Conservation (phyloP, 2,329 filamentous ascomycete species). For the Lasiodiplodia sp. region DNA sequence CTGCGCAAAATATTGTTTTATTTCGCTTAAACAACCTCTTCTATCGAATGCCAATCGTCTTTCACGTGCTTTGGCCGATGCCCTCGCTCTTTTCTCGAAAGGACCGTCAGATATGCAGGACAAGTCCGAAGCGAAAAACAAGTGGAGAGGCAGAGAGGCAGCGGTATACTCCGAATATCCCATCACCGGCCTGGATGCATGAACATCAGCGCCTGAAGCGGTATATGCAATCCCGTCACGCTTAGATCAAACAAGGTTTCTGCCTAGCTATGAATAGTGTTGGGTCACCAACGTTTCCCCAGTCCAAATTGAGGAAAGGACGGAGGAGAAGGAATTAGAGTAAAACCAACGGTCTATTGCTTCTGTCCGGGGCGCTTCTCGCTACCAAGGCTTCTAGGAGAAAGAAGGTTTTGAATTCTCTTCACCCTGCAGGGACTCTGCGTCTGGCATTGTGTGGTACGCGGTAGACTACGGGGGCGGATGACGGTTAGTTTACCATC, state of each 20-base stretch:
- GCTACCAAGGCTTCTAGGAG: not conserved
- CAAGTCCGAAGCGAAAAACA: not conserved
- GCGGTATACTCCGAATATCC: not conserved
- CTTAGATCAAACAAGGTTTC: not conserved
- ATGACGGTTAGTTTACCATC: not conserved
- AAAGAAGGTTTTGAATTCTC: not conserved
- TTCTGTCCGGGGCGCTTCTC: not conserved
- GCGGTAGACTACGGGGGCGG: slow-evolving; percentile 4
- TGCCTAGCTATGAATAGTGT: not conserved
- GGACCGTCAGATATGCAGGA: not conserved
- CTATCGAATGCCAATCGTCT: not conserved
- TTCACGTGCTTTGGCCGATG: not conserved
- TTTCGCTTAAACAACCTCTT: not conserved
- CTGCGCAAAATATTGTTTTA: not conserved
- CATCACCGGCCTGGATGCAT: not conserved
- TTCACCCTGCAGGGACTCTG: not conserved
- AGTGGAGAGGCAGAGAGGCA: not conserved
- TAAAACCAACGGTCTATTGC: not conserved
- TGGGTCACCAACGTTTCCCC: not conserved
- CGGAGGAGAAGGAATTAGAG: not conserved
- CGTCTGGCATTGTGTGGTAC: not conserved
- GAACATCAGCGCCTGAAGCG: not conserved
- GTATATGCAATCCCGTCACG: not conserved
- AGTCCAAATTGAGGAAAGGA: not conserved
- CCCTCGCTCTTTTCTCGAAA: not conserved